Base-by-base conservation (phyloP, 176 grass and related monocot species). In the Musa itinerans region DNA sequence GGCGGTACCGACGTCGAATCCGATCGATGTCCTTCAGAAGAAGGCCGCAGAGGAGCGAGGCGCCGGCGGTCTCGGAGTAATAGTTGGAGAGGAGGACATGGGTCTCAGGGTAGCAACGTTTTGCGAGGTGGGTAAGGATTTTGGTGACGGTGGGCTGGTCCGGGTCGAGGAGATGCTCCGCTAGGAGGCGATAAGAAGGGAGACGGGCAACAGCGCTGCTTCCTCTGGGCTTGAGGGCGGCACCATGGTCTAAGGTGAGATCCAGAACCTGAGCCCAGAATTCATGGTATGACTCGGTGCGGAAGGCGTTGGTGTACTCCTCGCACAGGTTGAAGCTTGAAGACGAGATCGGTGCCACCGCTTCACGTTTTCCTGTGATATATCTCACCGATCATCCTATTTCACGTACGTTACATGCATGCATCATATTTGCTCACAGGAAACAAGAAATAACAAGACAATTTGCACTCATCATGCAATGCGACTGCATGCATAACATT, bases 241-340 rank as follows among this genome's bases (percentile, higher is more conserved):
- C 91, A n/a, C 90, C 95, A 53, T 98, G 90, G 25, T 78, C 88
- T 65, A 98, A 86, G 58, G 88, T 89, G 57, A 93, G 79, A 78
- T 93, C 90, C 24, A 93, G 77, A 16, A 98, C 95, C 71, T 86
- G 84, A 25, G 90, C 95, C 88, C 95, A 98, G 83, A 98, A 93
- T 75, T 98, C 86, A 84, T 84, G 88, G 84, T 91, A 98, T 15
- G 90, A 94, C 83, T 98, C 86, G 73, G 90, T 91, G 79, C 95
- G 83, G 84, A 98, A 98, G 72, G 95, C 86, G 80, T 78, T 98
- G 1, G 84, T 85, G 81, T 98, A 94, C 78, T 99, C 95, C 75
- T 94, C 95, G 14, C 88, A 73, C 71, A 99, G 84, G 80, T 89
- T 78, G 78, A 94, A 85, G 66, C 84, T 81, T 26, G 80, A 13